These are phyloP conservation scores for Diaporthe longicolla DNA, from an alignment of 2,329 filamentous ascomycete species.

Conservation along the genomic window DNA sequence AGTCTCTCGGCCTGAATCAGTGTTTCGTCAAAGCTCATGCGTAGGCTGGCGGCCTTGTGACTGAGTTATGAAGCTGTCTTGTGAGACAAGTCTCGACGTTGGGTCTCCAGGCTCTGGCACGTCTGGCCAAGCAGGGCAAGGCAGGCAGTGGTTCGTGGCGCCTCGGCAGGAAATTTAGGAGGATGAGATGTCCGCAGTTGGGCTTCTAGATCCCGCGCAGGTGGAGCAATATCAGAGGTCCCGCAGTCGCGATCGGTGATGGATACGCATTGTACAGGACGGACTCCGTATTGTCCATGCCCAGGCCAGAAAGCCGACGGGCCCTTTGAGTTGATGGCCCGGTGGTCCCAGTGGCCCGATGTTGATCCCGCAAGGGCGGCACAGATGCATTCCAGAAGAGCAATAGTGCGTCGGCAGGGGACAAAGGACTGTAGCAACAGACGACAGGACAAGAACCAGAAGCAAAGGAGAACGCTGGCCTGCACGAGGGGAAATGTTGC, in stretches of 20 bases:
- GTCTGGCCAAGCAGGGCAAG: too few species aligned
- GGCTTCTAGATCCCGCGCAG: slow-evolving; percentile 38
- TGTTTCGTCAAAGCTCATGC: not conserved
- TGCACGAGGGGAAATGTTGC: not conserved
- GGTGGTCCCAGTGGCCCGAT: slow-evolving; percentile 18
- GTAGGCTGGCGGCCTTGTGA: too few species aligned
- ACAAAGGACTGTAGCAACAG: slow-evolving; percentile 14
- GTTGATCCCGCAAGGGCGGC: slow-evolving; percentile 25
- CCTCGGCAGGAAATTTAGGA: slow-evolving; percentile 35
- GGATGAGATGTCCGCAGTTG: slow-evolving; percentile 42
- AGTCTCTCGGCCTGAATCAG: slow-evolving; percentile 10
- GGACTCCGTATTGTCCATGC: slow-evolving; percentile 34
- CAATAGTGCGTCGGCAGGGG: slow-evolving; percentile 14
- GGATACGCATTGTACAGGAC: slow-evolving; percentile 9
- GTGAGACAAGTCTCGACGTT: slow-evolving; percentile 15
- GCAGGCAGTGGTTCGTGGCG: slow-evolving; percentile 12
- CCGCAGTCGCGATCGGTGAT: slow-evolving; percentile 32
- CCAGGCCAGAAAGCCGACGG: slow-evolving; percentile 13
- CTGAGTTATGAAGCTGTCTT: not conserved
- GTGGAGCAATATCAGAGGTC: slow-evolving; percentile 38
- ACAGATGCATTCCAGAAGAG: slow-evolving; percentile 30
- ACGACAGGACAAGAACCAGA: not conserved
- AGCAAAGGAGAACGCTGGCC: not conserved
- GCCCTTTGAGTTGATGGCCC: not conserved
- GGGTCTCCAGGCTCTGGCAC: not conserved